Evolutionary conservation across 192 early-diverging fungal species (phyloP).

Genomic region (Coemansia sp.): DNA sequence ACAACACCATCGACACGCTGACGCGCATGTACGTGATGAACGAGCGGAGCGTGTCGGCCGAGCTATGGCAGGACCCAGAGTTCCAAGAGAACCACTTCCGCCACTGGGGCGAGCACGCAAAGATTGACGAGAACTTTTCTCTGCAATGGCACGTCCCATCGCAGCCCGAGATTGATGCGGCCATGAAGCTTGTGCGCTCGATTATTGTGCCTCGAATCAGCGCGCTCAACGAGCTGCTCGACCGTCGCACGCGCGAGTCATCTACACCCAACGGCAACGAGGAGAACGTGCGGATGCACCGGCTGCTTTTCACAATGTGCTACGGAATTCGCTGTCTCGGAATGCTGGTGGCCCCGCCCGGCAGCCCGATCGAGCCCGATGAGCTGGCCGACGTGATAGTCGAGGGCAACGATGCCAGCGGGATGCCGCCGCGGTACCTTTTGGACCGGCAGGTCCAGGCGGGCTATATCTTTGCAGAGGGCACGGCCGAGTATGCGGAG

Average conservation of each 20-base stretch:
- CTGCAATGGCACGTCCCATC: conserved; percentile 79
- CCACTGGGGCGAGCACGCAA: conserved; percentile 68
- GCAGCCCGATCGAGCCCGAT: conserved; percentile 4
- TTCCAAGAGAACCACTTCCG: conserved; percentile 65
- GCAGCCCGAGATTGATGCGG: conserved; percentile 63
- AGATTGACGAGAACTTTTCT: conserved; percentile 43
- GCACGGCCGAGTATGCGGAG: conserved; percentile 49
- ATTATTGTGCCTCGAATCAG: conserved; percentile 48
- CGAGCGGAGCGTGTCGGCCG: conserved; percentile 30
- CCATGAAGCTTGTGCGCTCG: conserved; percentile 57
- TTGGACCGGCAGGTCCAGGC: conserved; percentile 48
- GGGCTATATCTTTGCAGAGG: conserved; percentile 69
- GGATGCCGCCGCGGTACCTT: conserved; percentile 27
- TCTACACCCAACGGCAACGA: conserved; percentile 1
- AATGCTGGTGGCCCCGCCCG: conserved; percentile 25
- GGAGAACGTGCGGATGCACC: conserved; percentile 37
- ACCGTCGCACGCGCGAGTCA: conserved; percentile 7
- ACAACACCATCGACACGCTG: conserved; percentile 11
- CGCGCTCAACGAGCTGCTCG: conserved; percentile 21
- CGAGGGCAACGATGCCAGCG: conserved; percentile 15
- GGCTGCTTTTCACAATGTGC: conserved; percentile 13
- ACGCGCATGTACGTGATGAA: conserved; percentile 11
- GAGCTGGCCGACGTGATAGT: conserved; percentile 16
- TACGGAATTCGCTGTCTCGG: conserved; percentile 28
- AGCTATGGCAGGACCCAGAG: conserved; percentile 37